phyloP scores from a whole-genome alignment of 2,329 filamentous ascomycete species.

The Calycina herbarum region DNA sequence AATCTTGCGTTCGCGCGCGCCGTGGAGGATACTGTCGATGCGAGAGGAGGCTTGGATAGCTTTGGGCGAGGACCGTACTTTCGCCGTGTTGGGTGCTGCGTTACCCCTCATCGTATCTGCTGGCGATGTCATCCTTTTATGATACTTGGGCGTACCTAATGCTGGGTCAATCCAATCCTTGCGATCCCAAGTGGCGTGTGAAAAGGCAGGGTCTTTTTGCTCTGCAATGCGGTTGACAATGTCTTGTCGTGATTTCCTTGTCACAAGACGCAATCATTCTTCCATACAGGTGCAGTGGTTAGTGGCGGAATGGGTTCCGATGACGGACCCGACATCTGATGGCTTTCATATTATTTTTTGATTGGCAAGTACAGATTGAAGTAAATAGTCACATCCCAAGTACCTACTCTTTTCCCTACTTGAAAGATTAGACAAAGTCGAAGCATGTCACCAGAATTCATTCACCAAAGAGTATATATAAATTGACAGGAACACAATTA shows the following conservation, averaged over 20 bases:
- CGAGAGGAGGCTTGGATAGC: background rate
- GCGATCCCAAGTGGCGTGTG: background rate
- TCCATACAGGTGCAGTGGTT: background rate
- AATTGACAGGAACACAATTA: background rate
- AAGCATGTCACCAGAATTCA: too few relatives aligned
- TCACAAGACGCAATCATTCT: constrained; percentile 26
- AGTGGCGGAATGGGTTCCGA: background rate
- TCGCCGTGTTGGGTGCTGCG: background rate
- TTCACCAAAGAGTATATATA: background rate
- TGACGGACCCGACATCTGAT: background rate
- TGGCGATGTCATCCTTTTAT: background rate
- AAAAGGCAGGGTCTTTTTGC: background rate
- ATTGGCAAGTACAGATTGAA: background rate
- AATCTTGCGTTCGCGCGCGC: constrained; percentile 27
- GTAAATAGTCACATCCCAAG: too few relatives aligned
- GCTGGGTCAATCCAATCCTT: background rate
- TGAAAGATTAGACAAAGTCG: too few relatives aligned
- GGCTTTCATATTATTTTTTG: background rate
- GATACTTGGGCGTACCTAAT: background rate
- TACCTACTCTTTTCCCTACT: too few relatives aligned
- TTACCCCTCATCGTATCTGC: background rate
- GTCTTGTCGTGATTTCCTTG: constrained; percentile 22
- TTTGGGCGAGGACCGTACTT: background rate
- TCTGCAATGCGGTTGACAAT: background rate
- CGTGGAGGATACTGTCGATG: constrained; percentile 29